Evolutionary conservation across 1,284 basidiomycete genomes (phyloP), one percentile per base, ranked within the genome.

Genomic region (Jaminaea rosea): DNA sequence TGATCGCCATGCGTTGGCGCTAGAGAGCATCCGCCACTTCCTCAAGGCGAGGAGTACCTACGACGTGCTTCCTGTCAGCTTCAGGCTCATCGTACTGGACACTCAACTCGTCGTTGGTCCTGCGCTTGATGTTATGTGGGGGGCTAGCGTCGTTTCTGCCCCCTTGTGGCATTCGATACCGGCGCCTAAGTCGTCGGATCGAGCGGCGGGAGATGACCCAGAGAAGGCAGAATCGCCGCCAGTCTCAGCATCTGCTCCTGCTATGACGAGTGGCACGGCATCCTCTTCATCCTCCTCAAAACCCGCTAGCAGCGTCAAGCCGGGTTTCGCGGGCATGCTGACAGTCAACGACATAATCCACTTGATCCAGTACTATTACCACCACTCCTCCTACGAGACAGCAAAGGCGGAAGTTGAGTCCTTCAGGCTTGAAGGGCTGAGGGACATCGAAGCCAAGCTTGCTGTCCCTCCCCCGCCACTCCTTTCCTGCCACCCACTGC

Each of bases 51-150:
- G 88, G 58, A 88, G 85, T 32, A 84, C 84, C 58, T 97, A 97
- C 77, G 92, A 97, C 75, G 89, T 91, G 24, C 91, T 96, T 63
- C 92, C 92, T 15, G 88, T 96, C 77, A 88, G 85, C 76, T 98
- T 93, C 77, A 81, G 94, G 60, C 80, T 98, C 63, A 96, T 98
- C 70, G 90, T 97, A 17, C 82, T 99, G 49, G 94, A 99, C 76
- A 72, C 68, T 7, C 65, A 70, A 41, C 62, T 73, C 23, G 65
- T 69, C 4, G 65, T 73, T 44, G 65, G 65, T 49, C 65, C 71
- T 0, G 71, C 71, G 11, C 54, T 73, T 11, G 71, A 73, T 6
- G 67, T 72, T 57, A 72, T 73, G 69, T 71, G 63, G 60, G 69
- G 71, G 55, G 67, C 71, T 4, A 67, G 62, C 58, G 91, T 98